A percentile compares a stretch with the other conserved stretches of the same genome.
These are phyloP conservation scores for Centrapalus pauciflorus DNA, from an alignment of 129 eudicot genomes.

Conservation along the genomic window DNA sequence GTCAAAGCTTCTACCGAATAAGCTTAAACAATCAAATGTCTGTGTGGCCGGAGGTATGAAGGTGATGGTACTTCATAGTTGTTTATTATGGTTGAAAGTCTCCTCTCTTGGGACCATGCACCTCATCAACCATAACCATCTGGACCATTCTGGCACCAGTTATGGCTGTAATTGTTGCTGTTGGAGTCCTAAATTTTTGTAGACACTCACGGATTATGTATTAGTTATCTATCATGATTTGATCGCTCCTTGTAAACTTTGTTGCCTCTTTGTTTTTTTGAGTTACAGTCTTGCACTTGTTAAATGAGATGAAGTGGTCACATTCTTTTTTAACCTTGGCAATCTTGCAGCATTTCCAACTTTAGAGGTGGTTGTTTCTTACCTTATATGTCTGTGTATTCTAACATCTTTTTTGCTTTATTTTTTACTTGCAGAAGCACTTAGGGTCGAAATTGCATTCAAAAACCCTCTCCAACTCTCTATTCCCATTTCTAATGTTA, in stretches of 20 bases:
- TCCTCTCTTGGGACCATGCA: not conserved
- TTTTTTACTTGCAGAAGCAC: slow-evolving; percentile 60
- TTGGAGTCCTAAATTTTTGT: not conserved
- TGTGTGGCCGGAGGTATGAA: slow-evolving; percentile 98
- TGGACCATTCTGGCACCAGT: not conserved
- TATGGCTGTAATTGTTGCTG: not conserved
- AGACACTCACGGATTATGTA: not conserved
- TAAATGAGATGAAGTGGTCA: not conserved
- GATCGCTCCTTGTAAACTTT: not conserved
- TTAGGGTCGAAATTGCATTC: slow-evolving; percentile 71
- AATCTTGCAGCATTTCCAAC: not conserved
- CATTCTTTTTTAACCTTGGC: slow-evolving; percentile 1
- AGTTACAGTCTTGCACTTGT: not conserved
- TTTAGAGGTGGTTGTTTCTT: not conserved
- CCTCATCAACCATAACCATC: not conserved
- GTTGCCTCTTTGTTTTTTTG: not conserved
- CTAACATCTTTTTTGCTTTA: slow-evolving; percentile 12
- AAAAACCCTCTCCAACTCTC: slow-evolving; percentile 89
- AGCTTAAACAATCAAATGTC: slow-evolving; percentile 70
- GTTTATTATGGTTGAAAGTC: slow-evolving; percentile 6
- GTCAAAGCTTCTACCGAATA: slow-evolving; percentile 54
- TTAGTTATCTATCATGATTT: not conserved
- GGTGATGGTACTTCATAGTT: slow-evolving; percentile 21
- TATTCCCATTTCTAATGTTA: slow-evolving; percentile 57
- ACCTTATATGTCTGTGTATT: not conserved